These are phyloP conservation scores for Peronospora belbahrii DNA, from an alignment of 352 stramenopile genomes.

Conservation along the genomic window DNA sequence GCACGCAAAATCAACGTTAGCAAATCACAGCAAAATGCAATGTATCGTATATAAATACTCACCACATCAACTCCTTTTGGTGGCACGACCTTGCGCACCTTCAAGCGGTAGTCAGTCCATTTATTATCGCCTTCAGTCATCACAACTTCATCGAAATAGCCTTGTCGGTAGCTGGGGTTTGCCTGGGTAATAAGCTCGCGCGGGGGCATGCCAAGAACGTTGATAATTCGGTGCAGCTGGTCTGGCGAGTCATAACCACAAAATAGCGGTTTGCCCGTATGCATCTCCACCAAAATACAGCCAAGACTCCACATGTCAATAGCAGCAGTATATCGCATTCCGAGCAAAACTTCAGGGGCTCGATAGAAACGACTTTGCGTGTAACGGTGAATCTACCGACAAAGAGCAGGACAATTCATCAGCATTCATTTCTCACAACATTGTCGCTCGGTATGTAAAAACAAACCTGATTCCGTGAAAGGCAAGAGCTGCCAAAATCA, in stretches of 20 bases:
- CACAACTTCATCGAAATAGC: slow-evolving; percentile 90
- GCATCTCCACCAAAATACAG: slow-evolving; percentile 93
- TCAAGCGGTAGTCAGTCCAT: slow-evolving; percentile 56
- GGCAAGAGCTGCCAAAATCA: slow-evolving; percentile 98
- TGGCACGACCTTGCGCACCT: slow-evolving; percentile 44
- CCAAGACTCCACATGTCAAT: slow-evolving; percentile 89
- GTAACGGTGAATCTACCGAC: slow-evolving; percentile 91
- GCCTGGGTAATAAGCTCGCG: slow-evolving; percentile 85
- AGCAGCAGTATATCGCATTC: slow-evolving; percentile 69
- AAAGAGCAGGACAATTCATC: background rate
- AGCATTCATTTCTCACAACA: background rate
- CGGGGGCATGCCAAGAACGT: slow-evolving; percentile 91
- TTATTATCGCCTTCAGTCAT: slow-evolving; percentile 48
- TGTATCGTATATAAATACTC: slow-evolving; percentile 5
- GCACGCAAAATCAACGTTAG: slow-evolving; percentile 5
- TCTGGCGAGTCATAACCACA: slow-evolving; percentile 93
- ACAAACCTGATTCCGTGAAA: slow-evolving; percentile 83
- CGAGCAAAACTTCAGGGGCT: slow-evolving; percentile 82
- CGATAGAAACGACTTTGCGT: slow-evolving; percentile 98
- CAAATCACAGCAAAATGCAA: background rate
- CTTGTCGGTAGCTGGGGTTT: slow-evolving; percentile 65
- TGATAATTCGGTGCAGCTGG: slow-evolving; percentile 95
- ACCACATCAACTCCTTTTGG: slow-evolving; percentile 30
- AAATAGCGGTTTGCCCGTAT: slow-evolving; percentile 97
- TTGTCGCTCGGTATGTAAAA: background rate